Evolutionary conservation across 495 filamentous ascomycete genomes (phyloP), one percentile per base, ranked within the genome.

Genomic region (Durotheca rogersii): DNA sequence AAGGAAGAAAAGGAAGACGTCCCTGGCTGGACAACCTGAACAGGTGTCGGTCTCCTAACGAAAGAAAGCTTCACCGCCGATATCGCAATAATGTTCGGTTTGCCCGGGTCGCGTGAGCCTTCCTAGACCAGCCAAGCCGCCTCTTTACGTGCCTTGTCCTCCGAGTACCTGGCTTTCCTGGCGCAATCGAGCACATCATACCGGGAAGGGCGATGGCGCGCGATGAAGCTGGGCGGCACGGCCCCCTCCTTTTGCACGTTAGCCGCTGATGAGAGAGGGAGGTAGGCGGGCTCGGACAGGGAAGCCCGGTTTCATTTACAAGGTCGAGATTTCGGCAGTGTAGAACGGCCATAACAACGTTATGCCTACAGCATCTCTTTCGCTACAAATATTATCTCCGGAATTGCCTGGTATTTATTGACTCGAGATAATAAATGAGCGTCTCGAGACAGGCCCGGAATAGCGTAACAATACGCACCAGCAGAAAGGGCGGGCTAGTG

Each of bases 71-170:
- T 16, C 35, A 49, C 23, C 50, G 49, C 9, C 40, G 48, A 44
- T 41, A 45, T 31, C 17, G 38, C 29, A 47, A 48, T 21, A 25
- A n/a, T 32, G 25, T 44, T 58, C 43, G 44, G n/a, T n/a, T n/a
- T 47, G 41, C 32, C 49, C 55, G 55, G 46, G 12, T n/a, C n/a
- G n/a, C n/a, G n/a, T n/a, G n/a, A n/a, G n/a, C n/a, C n/a, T n/a
- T n/a, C n/a, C n/a, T n/a, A n/a, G n/a, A n/a, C n/a, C n/a, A 58
- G 55, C 55, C 53, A 49, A 58, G 35, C 35, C 17, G 41, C 41
- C 7, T 34, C 30, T 14, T 27, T 41, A 30, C 32, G 55, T 18
- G 19, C 31, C n/a, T n/a, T n/a, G n/a, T n/a, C n/a, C n/a, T n/a
- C n/a, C n/a, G n/a, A n/a, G n/a, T n/a, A n/a, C n/a, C n/a, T n/a